These are phyloP conservation scores for Telopea speciosissima DNA, from an alignment of 177 flowering plant genomes.

Conservation along the genomic window DNA sequence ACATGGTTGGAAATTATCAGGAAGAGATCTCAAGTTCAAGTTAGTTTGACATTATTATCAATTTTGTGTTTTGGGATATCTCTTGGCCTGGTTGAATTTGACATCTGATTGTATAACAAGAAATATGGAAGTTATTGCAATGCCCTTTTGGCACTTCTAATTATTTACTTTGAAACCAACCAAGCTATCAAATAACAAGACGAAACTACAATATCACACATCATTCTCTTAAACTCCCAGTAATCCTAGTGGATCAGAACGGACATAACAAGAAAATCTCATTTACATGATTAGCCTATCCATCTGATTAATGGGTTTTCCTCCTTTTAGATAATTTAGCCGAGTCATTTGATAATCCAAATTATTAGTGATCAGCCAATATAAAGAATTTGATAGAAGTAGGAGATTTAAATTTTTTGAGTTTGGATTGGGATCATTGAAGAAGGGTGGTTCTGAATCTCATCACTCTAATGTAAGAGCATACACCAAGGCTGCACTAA, in stretches of 20 bases:
- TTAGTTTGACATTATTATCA: background rate
- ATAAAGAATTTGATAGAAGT: background rate
- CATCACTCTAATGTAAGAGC: background rate
- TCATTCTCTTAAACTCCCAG: too few relatives aligned
- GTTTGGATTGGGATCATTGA: background rate
- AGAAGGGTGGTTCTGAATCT: background rate
- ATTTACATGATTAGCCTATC: background rate
- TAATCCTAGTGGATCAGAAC: too few relatives aligned
- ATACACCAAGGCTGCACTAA: background rate
- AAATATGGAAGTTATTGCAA: background rate
- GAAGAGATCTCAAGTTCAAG: too few relatives aligned
- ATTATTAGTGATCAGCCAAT: background rate
- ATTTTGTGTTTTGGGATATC: background rate
- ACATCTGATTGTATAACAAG: too few relatives aligned
- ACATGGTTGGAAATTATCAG: too few relatives aligned
- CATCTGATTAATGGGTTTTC: background rate
- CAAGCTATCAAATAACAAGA: too few relatives aligned
- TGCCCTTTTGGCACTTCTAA: background rate
- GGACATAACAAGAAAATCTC: background rate
- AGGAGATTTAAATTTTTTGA: background rate
- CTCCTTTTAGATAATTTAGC: background rate
- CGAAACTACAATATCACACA: background rate
- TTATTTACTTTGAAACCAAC: too few relatives aligned
- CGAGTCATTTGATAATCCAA: background rate
- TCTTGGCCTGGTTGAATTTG: background rate